Conservation (phyloP, 2,329 filamentous ascomycete genomes). For the Fusarium sp. region DNA sequence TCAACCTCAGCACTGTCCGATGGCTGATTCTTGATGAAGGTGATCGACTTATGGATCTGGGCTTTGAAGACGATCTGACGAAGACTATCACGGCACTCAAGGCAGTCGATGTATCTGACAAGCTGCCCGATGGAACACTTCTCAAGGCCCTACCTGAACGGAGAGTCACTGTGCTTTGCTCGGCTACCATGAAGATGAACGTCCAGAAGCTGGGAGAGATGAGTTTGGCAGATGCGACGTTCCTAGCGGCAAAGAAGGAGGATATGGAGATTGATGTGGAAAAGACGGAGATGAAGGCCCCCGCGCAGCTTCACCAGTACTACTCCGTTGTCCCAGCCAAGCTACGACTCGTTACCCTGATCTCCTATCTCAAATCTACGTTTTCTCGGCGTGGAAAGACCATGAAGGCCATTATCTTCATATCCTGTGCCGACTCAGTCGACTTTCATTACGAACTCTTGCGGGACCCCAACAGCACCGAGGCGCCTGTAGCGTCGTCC, state of each 20-base stretch:
- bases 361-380: slow-evolving; percentile 86
- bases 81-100: slow-evolving; percentile 87
- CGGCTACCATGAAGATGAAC: slow-evolving; percentile 97
- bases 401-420: slow-evolving; percentile 97
- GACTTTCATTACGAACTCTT: slow-evolving; percentile 96
- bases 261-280: slow-evolving; percentile 63
- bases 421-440: slow-evolving; percentile 96
- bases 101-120: slow-evolving; percentile 71
- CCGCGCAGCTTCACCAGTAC: slow-evolving; percentile 93
- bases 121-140: slow-evolving; percentile 70
- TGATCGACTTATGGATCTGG: slow-evolving; percentile 97
- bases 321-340: slow-evolving; percentile 92
- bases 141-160: slow-evolving; percentile 79
- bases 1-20: slow-evolving; percentile 89
- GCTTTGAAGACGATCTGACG: slow-evolving; percentile 94
- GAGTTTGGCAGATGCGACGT: slow-evolving; percentile 91
- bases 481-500: slow-evolving; percentile 48
- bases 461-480: slow-evolving; percentile 58
- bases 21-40: slow-evolving; percentile 98
- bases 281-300: slow-evolving; percentile 79
- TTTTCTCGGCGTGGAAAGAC: slow-evolving; percentile 91
- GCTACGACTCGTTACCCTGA: slow-evolving; percentile 88
- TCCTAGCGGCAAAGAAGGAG: slow-evolving; percentile 79
- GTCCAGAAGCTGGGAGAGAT: slow-evolving; percentile 95
- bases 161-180: slow-evolving; percentile 91